A percentile compares a stretch with the other conserved stretches of the same genome.
Conservation (phyloP, 208 protist genomes). For the Leptomonas pyrrhocoris region DNA sequence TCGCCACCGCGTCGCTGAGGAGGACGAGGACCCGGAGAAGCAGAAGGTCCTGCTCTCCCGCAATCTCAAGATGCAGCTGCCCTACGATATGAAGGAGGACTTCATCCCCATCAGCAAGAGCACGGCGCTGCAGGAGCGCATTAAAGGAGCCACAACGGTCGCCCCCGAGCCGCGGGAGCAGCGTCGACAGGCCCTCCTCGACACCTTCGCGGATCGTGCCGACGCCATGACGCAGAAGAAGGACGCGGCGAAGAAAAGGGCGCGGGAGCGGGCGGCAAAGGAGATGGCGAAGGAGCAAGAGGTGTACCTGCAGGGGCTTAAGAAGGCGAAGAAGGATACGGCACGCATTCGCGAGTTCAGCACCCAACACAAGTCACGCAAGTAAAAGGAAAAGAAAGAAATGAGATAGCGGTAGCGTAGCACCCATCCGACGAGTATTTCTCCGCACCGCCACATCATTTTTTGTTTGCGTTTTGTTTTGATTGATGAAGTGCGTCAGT, state of each 20-base stretch:
- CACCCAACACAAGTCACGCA: slow-evolving; percentile 86
- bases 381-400: slow-evolving; percentile 24
- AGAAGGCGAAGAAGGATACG: slow-evolving; percentile 94
- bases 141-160: slow-evolving; percentile 71
- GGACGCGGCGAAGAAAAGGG: slow-evolving; percentile 74
- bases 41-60: slow-evolving; percentile 77
- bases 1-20: slow-evolving; percentile 63
- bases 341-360: slow-evolving; percentile 87
- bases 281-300: slow-evolving; percentile 71
- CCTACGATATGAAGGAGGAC: slow-evolving; percentile 92
- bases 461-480: too few species aligned
- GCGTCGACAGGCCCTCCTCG: slow-evolving; percentile 78
- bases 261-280: slow-evolving; percentile 55
- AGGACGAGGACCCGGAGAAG: slow-evolving; percentile 46
- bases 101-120: slow-evolving; percentile 77
- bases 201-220: slow-evolving; percentile 71
- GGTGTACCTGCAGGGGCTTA: slow-evolving; percentile 78
- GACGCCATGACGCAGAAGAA: slow-evolving; percentile 82
- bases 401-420: too few species aligned
- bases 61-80: slow-evolving; percentile 81
- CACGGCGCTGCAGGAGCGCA: slow-evolving; percentile 71
- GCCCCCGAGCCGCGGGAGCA: slow-evolving; percentile 82
- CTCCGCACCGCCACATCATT: too few species aligned
- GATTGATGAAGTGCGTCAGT: too few species aligned
- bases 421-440: too few species aligned